phyloP scores from a whole-genome alignment of 2,329 filamentous ascomycete genomes.

The Stagonosporopsis chrysanthemi region DNA sequence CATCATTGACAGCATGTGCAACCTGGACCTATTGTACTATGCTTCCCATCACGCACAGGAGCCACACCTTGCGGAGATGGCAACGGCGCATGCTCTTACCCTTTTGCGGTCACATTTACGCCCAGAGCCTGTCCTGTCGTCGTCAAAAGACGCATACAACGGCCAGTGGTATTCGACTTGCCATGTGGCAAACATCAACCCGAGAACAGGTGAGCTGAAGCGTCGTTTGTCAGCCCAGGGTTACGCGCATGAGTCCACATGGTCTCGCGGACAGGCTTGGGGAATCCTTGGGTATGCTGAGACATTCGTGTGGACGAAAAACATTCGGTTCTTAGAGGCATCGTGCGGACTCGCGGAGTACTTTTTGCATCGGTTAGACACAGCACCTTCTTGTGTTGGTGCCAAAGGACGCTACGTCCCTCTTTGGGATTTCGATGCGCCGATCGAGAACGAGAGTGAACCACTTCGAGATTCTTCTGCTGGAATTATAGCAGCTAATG shows the following conservation, averaged over 20 bases:
- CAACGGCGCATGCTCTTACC: conserved; percentile 52
- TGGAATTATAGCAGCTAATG: conserved; percentile 51
- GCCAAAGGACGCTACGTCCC: conserved; percentile 43
- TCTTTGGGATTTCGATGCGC: conserved; percentile 60
- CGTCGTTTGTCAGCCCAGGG: conserved; percentile 55
- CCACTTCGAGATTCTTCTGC: conserved; percentile 53
- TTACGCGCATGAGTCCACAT: conserved; percentile 50
- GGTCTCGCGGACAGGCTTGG: conserved; percentile 58
- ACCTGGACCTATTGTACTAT: conserved; percentile 56
- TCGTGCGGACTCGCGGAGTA: conserved; percentile 54
- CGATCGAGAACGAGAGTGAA: conserved; percentile 32
- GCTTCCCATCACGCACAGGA: conserved; percentile 44
- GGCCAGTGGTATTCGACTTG: conserved; percentile 41
- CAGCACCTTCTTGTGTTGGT: conserved; percentile 21
- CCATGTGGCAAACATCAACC: conserved; percentile 55
- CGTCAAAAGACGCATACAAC: conserved; percentile 19
- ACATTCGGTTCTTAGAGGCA: conserved; percentile 51
- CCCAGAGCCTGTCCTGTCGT: conserved; percentile 30
- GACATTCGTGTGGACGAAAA: conserved; percentile 53
- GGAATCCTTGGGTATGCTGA: conserved; percentile 55
- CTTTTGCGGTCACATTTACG: conserved; percentile 54
- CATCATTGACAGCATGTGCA: conserved; percentile 49
- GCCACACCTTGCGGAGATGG: conserved; percentile 46
- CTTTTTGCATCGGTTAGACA: conserved; percentile 52
- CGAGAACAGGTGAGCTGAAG: conserved; percentile 46